Percentiles rank a stretch among this genome's conserved stretches.
Conservation (phyloP, 2,329 filamentous ascomycete species). For the Bisporella sp. region DNA sequence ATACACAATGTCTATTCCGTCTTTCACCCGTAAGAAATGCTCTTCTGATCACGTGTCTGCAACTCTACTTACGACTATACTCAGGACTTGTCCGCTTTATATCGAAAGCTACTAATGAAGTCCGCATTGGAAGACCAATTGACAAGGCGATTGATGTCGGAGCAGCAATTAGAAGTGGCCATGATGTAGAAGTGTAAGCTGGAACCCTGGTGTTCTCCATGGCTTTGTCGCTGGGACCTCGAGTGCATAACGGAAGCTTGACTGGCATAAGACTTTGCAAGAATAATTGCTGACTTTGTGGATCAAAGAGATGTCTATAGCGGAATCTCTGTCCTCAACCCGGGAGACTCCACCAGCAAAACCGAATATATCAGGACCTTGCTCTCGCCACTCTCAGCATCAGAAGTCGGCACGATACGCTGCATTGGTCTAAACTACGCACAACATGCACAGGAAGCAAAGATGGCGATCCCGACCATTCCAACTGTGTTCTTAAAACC, state of each 20-base stretch:
- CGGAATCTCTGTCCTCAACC: conserved; percentile 48
- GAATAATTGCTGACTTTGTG: no score
- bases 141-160: conserved; percentile 40
- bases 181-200: conserved; percentile 45
- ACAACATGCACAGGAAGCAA: conserved; percentile 38
- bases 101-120: not conserved
- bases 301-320: conserved; percentile 36
- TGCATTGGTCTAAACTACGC: conserved; percentile 45
- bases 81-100: not conserved
- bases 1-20: no score
- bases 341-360: conserved; percentile 43
- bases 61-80: no score
- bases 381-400: conserved; percentile 36
- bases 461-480: conserved; percentile 34
- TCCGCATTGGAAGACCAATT: not conserved
- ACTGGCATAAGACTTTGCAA: no score
- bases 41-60: no score
- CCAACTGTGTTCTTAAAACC: conserved; percentile 31
- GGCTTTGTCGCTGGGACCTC: no score
- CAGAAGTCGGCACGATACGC: conserved; percentile 39
- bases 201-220: no score
- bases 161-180: conserved; percentile 46
- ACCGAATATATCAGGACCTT: conserved; percentile 35
- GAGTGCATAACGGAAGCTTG: no score
- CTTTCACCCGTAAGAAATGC: no score